Evolutionary conservation across 2,329 filamentous ascomycete species (phyloP), one percentile per base, ranked within the genome.

Genomic region (Lanzia echinophila): DNA sequence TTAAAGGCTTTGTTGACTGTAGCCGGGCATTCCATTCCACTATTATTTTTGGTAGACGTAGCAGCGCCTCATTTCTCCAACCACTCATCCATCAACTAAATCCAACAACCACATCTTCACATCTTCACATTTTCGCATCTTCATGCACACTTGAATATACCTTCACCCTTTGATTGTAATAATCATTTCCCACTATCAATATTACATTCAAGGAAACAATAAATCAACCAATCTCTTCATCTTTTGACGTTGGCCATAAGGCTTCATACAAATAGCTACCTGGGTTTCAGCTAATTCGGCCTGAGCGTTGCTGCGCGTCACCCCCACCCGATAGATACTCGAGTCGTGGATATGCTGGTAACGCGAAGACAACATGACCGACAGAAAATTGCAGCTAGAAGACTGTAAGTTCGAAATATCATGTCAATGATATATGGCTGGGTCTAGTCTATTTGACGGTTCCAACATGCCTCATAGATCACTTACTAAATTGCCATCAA

Each of bases 321-420:
- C 50, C 48, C 52, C 36, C 54, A 43, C 50, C 53, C 48, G 43
- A 52, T 22, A 53, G 31, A 50, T 39, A 31, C 41, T 45, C 53
- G 56, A 65, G 62, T 64, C 60, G 66, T 70, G 70, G 82, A 83
- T 73, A 87, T 87, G 83, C 79, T 75, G 70, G 72, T 72, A 70
- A 73, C 75, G 72, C 71, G 72, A 70, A 73, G 70, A 70, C 79
- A 83, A 69, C 68, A 92, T 92, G 87, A 77, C 82, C 74, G 78
- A 82, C 76, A 75, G 76, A 77, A 88, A 86, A 72, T 90, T 94
- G 87, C 84, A 83, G 73, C 78, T 96, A 76, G 87, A 90, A 81
- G 90, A 96, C 72, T 95, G 90, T 91, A 76, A 69, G 76, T 73
- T 48, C 32, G 36, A 17, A 32, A 36, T 20, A 31, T 39, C 10